Base-by-base conservation (phyloP, 2,329 filamentous ascomycete genomes). In the Aspergillus sp. region DNA sequence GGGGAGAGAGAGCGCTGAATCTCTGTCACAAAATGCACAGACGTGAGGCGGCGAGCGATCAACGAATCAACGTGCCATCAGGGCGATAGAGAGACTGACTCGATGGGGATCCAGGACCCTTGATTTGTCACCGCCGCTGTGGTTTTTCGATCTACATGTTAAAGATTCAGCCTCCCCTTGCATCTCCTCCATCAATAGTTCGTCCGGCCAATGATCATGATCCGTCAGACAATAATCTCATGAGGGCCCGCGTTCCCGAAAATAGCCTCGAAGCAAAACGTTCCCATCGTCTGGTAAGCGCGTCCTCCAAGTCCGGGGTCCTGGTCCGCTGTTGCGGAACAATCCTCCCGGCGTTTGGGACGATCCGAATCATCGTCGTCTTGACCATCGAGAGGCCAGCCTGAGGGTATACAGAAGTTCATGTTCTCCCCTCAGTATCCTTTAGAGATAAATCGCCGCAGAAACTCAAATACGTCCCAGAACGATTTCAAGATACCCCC, bases 121-220 rank as follows among this genome's bases (percentile, higher is more conserved):
- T 65, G 60, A 66, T 66, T 67, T 64, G 63, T 65, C 60, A 62
- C 61, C 60, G 45, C 46, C 35, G 38, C 48, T 44, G 42, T 57
- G 45, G 51, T 33, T 46, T 50, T 27, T 54, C 43, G 56, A 63
- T 63, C 60, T 54, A 60, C 61, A 61, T 56, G 59, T 54, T 56
- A 53, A 55, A 52, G 49, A 48, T 53, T 50, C 54, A 48, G 46
- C 43, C 45, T 58, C 58, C 57, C 64, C 64, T 67, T 67, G 62
- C 63, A 65, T 65, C 51, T 28, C 38, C 36, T 44, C 40, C 49
- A 41, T 51, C 50, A 59, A 64, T 62, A 65, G 51, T 60, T 39
- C 48, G 47, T 56, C 47, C 46, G 48, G 46, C 57, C 52, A 59
- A 62, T 61, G 42, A 49, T 45, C 48, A 40, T 43, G 41, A 19